phyloP scores from a whole-genome alignment of 352 stramenopile species.

The Pythium insidiosum region DNA sequence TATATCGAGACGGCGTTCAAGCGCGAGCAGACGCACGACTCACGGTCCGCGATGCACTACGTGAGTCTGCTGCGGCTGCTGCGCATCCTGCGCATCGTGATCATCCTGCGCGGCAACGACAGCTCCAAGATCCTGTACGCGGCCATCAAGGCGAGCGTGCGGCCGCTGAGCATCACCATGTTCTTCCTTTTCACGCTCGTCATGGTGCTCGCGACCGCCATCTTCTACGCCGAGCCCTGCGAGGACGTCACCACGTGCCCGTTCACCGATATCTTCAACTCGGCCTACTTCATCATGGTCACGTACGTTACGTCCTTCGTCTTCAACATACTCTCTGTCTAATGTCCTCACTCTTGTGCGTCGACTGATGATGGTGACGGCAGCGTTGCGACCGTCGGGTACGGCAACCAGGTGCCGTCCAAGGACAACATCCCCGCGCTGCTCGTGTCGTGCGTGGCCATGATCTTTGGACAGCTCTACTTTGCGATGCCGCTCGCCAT shows the following conservation, averaged over 20 bases:
- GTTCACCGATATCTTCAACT: slow-evolving; percentile 83
- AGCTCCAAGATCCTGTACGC: slow-evolving; percentile 48
- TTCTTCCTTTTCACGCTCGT: slow-evolving; percentile 76
- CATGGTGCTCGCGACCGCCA: slow-evolving; percentile 63
- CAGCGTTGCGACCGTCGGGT: slow-evolving; percentile 71
- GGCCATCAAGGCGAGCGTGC: slow-evolving; percentile 47
- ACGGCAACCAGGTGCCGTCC: slow-evolving; percentile 56
- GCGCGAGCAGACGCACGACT: slow-evolving; percentile 7
- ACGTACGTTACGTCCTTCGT: slow-evolving; percentile 36
- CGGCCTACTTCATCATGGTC: slow-evolving; percentile 78
- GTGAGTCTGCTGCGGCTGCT: slow-evolving; percentile 40
- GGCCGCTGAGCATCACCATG: slow-evolving; percentile 46
- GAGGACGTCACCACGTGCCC: slow-evolving; percentile 68
- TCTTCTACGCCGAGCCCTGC: slow-evolving; percentile 73
- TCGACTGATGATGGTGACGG: no score
- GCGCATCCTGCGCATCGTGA: slow-evolving; percentile 35
- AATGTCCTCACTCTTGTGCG: no score
- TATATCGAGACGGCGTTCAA: slow-evolving; percentile 31
- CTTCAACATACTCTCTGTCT: not conserved
- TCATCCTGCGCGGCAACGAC: slow-evolving; percentile 50
- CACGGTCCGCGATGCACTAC: slow-evolving; percentile 15
- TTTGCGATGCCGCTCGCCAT: slow-evolving; percentile 74
- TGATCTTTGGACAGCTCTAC: slow-evolving; percentile 78
- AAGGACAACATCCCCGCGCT: slow-evolving; percentile 44
- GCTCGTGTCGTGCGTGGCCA: slow-evolving; percentile 42